Evolutionary conservation across 1,139 yeast species (phyloP), one percentile per base, ranked within the genome.

Genomic region (Pichia sp.): DNA sequence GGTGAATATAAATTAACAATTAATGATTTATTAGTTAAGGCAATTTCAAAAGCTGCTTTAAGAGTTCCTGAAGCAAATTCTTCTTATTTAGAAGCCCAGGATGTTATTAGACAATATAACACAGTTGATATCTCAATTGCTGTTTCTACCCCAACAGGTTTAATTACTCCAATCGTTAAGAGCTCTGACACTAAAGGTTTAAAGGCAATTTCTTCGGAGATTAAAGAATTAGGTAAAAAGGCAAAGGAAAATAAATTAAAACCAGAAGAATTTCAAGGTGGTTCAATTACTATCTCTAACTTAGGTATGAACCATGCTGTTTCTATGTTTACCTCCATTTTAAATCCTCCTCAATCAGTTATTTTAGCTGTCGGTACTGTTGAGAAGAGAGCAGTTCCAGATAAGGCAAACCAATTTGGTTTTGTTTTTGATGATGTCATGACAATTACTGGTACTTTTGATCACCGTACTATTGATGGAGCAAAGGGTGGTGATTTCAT

Each of bases 211-310:
- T 89, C 97, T 34, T 65, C 66, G 51, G 88, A 83, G 64, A 78
- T 87, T 58, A 91, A 91, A 74, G 96, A 83, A 57, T 76, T 91
- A 57, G 98, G 96, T 57, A 85, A 86, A 74, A 87, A 93, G 69
- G 98, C 98, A 50, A 88, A 91, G 69, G 87, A 76, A 49, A 89
- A 88, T 68, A 91, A 89, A 73, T 79, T 91, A 63, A 63, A 69
- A 53, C 98, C 98, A 50, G 95, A 87, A 65, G 98, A 91, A 70
- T 93, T 83, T 79, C 96, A 87, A 74, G 99, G 99, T 59, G 99
- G 99, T 62, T 89, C 98, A 55, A 86, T 91, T 65, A 87, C 96
- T 66, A 89, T 91, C 60, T 89, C 97, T 52, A 91, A 91, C 82
- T 74, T 93, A 74, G 99, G 98, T 62, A 91, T 91, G 98, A 91